Percentiles rank a stretch among this genome's conserved stretches.
Conservation (phyloP, 208 protist genomes). For the Acanthamoeba triangularis region DNA sequence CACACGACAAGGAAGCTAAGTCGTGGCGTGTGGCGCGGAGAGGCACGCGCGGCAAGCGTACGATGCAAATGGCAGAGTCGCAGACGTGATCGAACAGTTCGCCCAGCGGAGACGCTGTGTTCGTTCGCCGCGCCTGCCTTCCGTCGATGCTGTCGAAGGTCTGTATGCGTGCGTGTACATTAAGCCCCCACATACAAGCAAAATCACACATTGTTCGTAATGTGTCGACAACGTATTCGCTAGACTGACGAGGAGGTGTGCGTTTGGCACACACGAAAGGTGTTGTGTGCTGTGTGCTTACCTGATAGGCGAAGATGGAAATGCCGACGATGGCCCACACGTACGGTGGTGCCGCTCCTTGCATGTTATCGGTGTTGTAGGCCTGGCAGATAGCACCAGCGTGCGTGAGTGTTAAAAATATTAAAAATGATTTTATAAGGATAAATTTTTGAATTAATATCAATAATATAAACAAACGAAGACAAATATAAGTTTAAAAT, state of each 20-base stretch:
- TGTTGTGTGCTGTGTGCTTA: no score
- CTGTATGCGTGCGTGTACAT: background rate
- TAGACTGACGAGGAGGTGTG: no score
- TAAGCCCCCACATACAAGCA: no score
- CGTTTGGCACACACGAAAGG: no score
- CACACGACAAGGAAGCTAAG: no score
- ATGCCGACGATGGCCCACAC: slow-evolving; percentile 28
- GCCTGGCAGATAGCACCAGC: background rate
- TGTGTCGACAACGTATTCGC: no score
- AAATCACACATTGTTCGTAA: no score
- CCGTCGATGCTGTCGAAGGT: background rate
- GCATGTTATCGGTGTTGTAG: slow-evolving; percentile 15
- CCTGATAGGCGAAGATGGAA: slow-evolving; percentile 49
- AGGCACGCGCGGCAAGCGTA: background rate
- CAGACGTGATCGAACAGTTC: slow-evolving; percentile 13
- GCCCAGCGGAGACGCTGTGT: background rate
- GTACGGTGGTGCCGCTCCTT: background rate
- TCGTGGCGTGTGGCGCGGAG: no score
- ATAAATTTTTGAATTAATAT: no score
- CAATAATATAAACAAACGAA: background rate
- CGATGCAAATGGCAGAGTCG: background rate
- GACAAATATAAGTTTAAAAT: no score
- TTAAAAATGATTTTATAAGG: no score
- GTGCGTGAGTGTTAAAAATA: no score
- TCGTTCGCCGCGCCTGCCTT: slow-evolving; percentile 1